These are phyloP conservation scores for Papiliotrema fonsecae DNA, from an alignment of 1,284 basidiomycete species.

Conservation along the genomic window DNA sequence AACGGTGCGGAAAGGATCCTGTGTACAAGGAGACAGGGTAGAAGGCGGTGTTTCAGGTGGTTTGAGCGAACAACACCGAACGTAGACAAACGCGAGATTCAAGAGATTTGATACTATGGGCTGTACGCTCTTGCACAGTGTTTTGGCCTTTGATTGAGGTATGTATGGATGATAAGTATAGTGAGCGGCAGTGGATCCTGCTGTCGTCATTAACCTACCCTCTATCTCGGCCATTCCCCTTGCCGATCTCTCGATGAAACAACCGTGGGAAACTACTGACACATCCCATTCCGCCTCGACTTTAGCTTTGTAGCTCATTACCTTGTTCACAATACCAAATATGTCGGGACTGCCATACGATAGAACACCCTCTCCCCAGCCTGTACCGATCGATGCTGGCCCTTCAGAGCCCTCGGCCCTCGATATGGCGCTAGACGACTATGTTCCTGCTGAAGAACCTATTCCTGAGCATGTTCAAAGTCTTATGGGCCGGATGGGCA, in stretches of 20 bases:
- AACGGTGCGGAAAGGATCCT: not conserved
- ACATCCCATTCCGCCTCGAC: not conserved
- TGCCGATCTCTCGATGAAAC: no score
- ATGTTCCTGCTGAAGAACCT: conserved; percentile 9
- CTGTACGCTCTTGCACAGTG: no score
- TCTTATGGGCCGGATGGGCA: conserved; percentile 42
- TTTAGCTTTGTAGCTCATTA: not conserved
- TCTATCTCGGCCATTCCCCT: no score
- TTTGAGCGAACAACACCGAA: not conserved
- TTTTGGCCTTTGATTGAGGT: no score
- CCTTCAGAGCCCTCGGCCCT: not conserved
- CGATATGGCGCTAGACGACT: conserved; percentile 36
- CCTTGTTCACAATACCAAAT: not conserved
- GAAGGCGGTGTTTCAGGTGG: conserved; percentile 1
- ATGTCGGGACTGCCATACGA: conserved; percentile 32
- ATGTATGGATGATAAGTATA: no score
- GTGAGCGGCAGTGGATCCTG: no score
- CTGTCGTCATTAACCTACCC: no score
- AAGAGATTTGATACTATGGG: no score
- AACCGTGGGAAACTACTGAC: conserved; percentile 4
- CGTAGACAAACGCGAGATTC: no score
- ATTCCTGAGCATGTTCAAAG: conserved; percentile 36
- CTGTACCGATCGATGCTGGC: not conserved
- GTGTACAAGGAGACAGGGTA: not conserved
- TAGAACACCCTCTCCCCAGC: conserved; percentile 23